A percentile compares a stretch with the other conserved stretches of the same genome.
phyloP scores from a whole-genome alignment of 2,329 filamentous ascomycete genomes.

The Hypoxylon rubiginosum region DNA sequence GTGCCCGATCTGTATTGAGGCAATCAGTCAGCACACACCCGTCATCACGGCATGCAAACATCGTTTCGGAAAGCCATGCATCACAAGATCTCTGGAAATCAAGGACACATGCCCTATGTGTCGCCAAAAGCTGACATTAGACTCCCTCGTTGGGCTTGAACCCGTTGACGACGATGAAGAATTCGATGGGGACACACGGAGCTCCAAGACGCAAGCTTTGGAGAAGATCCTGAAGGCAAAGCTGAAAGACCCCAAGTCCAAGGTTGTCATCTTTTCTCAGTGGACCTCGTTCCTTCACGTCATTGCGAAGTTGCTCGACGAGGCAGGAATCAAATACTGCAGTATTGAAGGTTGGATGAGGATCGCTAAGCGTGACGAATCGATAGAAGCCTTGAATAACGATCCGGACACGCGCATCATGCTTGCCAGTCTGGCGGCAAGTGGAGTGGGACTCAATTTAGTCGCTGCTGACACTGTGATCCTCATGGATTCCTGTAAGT shows the following conservation, averaged over 20 bases:
- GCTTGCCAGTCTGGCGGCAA: constrained; percentile 85
- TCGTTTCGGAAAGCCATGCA: constrained; percentile 80
- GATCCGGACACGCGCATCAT: constrained; percentile 79
- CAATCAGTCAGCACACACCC: constrained; percentile 70
- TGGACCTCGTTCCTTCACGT: constrained; percentile 82
- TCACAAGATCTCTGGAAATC: constrained; percentile 78
- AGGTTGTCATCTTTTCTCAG: constrained; percentile 81
- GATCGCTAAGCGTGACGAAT: constrained; percentile 76
- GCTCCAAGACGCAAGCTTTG: constrained; percentile 86
- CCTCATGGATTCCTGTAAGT: constrained; percentile 79
- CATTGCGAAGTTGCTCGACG: constrained; percentile 75
- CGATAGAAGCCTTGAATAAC: constrained; percentile 75
- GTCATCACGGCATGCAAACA: constrained; percentile 91
- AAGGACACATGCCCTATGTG: constrained; percentile 90
- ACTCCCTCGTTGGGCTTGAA: constrained; percentile 73
- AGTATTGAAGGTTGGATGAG: constrained; percentile 87
- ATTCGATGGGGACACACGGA: constrained; percentile 74
- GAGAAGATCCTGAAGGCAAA: constrained; percentile 81
- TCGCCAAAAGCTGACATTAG: constrained; percentile 74
- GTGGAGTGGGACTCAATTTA: constrained; percentile 87
- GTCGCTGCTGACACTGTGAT: constrained; percentile 89
- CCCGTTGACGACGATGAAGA: constrained; percentile 65
- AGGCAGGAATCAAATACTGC: constrained; percentile 72
- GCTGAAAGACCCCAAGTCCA: constrained; percentile 72
- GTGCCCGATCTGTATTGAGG: constrained; percentile 85